These are phyloP conservation scores for Phytophthora tubulina DNA, from an alignment of 352 stramenopile genomes.

Conservation along the genomic window DNA sequence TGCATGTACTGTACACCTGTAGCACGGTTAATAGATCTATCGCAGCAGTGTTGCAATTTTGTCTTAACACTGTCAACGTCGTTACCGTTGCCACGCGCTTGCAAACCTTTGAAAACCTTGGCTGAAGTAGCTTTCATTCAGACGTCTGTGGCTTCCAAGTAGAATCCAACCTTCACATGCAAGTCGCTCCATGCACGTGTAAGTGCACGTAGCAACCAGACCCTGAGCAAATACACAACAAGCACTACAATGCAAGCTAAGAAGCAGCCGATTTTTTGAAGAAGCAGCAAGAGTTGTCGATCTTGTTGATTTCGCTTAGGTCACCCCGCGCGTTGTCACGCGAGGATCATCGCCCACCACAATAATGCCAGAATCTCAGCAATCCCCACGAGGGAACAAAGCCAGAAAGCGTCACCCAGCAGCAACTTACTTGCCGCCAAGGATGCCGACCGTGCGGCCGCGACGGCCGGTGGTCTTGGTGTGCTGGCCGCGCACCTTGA, in stretches of 20 bases:
- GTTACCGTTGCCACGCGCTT: no score
- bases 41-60: constrained; percentile 20
- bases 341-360: constrained; percentile 44
- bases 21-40: constrained; percentile 23
- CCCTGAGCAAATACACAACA: constrained; percentile 15
- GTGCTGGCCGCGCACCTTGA: constrained; percentile 99
- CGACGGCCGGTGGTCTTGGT: constrained; percentile 99
- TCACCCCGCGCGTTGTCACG: constrained; percentile 35
- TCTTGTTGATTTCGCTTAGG: constrained; percentile 53
- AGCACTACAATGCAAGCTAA: constrained; percentile 23
- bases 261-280: constrained; percentile 29
- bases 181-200: background rate
- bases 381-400: constrained; percentile 61
- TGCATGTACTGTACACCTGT: background rate
- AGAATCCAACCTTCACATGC: background rate
- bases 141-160: background rate
- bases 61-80: background rate
- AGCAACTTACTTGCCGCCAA: constrained; percentile 84
- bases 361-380: constrained; percentile 74
- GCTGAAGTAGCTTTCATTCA: background rate
- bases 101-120: no score
- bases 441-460: constrained; percentile 82
- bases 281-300: constrained; percentile 50
- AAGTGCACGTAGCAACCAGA: background rate
- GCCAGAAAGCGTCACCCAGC: constrained; percentile 34